A percentile compares a stretch with the other conserved stretches of the same genome.
Evolutionary conservation across 768 basidiomycete species (phyloP).

Genomic region (Lactarius pseudohatsudake): DNA sequence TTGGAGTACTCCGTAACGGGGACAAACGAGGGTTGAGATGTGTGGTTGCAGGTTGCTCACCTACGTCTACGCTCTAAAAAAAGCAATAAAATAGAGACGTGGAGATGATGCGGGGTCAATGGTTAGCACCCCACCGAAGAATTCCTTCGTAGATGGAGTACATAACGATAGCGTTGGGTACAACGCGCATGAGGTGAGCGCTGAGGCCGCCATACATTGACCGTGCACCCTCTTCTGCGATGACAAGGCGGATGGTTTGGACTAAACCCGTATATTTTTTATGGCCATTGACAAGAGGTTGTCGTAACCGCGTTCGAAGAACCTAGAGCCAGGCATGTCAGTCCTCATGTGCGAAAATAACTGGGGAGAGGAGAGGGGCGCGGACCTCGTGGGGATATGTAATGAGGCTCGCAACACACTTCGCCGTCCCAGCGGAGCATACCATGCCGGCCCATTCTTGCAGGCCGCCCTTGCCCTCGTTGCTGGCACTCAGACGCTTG

Average conservation of each 20-base stretch:
- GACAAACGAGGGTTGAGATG: not conserved
- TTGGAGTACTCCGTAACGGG: not conserved
- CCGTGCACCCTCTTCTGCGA: constrained; percentile 85
- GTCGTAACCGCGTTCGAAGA: constrained; percentile 86
- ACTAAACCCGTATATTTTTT: constrained; percentile 82
- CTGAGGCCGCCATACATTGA: constrained; percentile 90
- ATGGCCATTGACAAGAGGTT: constrained; percentile 76
- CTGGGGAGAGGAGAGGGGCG: constrained; percentile 10
- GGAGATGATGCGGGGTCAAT: constrained; percentile 2
- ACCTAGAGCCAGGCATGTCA: constrained; percentile 49
- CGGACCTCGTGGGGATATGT: constrained; percentile 98
- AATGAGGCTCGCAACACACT: constrained; percentile 89
- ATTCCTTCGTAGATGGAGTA: constrained; percentile 91
- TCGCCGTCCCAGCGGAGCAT: constrained; percentile 88
- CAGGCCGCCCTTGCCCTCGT: constrained; percentile 55
- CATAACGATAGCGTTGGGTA: constrained; percentile 97
- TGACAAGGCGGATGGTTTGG: constrained; percentile 82
- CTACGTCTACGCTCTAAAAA: constrained; percentile 11
- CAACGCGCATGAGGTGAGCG: constrained; percentile 94
- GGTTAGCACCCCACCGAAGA: constrained; percentile 52
- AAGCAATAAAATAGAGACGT: constrained; percentile 8
- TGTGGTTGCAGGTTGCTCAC: constrained; percentile 2
- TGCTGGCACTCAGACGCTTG: constrained; percentile 61
- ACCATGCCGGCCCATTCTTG: constrained; percentile 80
- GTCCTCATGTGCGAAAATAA: not conserved